Evolutionary conservation across 768 basidiomycete species (phyloP).

Genomic region (Tylopilus cervinicoccineus): DNA sequence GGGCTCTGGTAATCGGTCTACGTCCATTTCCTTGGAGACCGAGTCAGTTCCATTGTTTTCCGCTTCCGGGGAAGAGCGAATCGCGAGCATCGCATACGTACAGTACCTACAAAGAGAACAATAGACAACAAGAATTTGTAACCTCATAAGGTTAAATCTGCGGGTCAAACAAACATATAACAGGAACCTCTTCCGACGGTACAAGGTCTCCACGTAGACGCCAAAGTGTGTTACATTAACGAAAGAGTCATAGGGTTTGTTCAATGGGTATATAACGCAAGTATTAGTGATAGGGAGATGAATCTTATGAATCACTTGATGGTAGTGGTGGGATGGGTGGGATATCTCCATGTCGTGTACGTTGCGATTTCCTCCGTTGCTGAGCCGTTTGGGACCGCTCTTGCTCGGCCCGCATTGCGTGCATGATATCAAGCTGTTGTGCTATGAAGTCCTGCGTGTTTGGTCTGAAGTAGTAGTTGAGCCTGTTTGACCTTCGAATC

Average conservation of each 20-base stretch:
- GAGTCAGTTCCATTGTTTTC: constrained; percentile 24
- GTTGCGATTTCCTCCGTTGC: constrained; percentile 55
- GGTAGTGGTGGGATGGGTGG: constrained; percentile 31
- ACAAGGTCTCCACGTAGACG: constrained; percentile 9
- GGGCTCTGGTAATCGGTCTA: background rate
- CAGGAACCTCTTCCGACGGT: background rate
- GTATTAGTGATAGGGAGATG: constrained; percentile 16
- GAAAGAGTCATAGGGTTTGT: background rate
- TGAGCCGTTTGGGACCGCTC: constrained; percentile 64
- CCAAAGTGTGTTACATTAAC: background rate
- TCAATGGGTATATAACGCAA: constrained; percentile 26
- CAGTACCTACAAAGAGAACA: constrained; percentile 19
- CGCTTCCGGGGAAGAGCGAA: constrained; percentile 1
- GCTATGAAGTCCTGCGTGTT: constrained; percentile 83
- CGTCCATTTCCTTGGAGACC: constrained; percentile 24
- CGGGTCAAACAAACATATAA: constrained; percentile 10
- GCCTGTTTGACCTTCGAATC: background rate
- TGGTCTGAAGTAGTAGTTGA: constrained; percentile 42
- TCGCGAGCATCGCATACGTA: constrained; percentile 4
- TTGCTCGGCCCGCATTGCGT: constrained; percentile 78
- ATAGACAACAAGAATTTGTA: constrained; percentile 14
- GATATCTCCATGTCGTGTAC: constrained; percentile 37
- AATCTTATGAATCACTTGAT: constrained; percentile 13
- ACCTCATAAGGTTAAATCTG: constrained; percentile 16
- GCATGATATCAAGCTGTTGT: constrained; percentile 81